Evolutionary conservation across 2,329 filamentous ascomycete genomes (phyloP).

Genomic region (Nothophaeocryptopus gaeumannii): DNA sequence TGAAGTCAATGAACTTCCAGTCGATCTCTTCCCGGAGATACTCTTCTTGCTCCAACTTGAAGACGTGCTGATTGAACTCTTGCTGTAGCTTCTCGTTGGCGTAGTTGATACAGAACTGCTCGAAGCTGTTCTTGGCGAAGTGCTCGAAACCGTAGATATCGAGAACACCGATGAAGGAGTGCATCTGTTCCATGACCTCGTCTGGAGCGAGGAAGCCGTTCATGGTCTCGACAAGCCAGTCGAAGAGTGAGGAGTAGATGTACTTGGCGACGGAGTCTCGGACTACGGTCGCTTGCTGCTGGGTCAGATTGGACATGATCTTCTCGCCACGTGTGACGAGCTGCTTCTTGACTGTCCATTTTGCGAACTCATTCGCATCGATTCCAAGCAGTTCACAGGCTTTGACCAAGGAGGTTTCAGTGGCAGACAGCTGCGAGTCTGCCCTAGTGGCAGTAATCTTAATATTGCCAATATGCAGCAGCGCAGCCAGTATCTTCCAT

Average conservation of each 20-base stretch:
- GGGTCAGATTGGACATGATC: constrained; percentile 91
- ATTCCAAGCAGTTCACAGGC: constrained; percentile 87
- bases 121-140: constrained; percentile 99
- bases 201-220: constrained; percentile 88
- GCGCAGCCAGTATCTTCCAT: constrained; percentile 83
- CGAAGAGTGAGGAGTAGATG: constrained; percentile 96
- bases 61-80: constrained; percentile 98
- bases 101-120: constrained; percentile 99
- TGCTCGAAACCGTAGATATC: constrained; percentile 99
- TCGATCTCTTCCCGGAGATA: constrained; percentile 95
- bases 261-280: constrained; percentile 97
- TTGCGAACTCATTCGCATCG: constrained; percentile 79
- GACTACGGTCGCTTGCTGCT: constrained; percentile 90
- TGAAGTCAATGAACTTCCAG: constrained; percentile 99
- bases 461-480: constrained; percentile 92
- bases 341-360: constrained; percentile 99
- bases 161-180: constrained; percentile 92
- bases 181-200: constrained; percentile 75
- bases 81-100: constrained; percentile 99
- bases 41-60: constrained; percentile 98
- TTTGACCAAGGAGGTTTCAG: constrained; percentile 76
- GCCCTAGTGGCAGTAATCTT: constrained; percentile 89
- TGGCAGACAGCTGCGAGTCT: constrained; percentile 76
- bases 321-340: constrained; percentile 94
- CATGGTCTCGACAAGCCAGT: constrained; percentile 98